phyloP scores from a whole-genome alignment of 1,284 basidiomycete genomes.

The Testicularia cyperi region DNA sequence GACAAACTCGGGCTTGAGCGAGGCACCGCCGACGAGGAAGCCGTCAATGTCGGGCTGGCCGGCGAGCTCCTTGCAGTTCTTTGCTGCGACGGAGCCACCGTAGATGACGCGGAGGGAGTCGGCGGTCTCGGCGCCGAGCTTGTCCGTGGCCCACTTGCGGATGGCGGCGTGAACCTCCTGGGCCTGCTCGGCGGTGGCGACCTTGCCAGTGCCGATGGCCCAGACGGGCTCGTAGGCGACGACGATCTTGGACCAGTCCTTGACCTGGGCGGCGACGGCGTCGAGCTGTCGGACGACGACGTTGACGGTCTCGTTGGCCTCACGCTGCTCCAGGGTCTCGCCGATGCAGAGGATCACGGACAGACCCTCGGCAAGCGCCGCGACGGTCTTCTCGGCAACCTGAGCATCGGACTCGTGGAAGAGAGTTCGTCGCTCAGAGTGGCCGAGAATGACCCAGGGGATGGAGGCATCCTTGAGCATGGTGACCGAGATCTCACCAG shows the following conservation, averaged over 20 bases:
- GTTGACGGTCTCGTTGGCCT: constrained; percentile 73
- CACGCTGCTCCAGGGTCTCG: constrained; percentile 87
- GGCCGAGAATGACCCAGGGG: constrained; percentile 93
- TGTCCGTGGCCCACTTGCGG: constrained; percentile 72
- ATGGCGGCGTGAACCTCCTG: constrained; percentile 88
- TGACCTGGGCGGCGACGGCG: constrained; percentile 69
- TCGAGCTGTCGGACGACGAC: constrained; percentile 83
- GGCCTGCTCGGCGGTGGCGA: constrained; percentile 84
- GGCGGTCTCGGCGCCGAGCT: constrained; percentile 73
- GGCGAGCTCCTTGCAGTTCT: constrained; percentile 74
- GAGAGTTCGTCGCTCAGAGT: constrained; percentile 91
- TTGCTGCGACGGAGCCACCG: constrained; percentile 86
- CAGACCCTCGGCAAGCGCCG: constrained; percentile 73
- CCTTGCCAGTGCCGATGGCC: constrained; percentile 97
- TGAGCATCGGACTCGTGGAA: constrained; percentile 84
- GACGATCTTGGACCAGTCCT: constrained; percentile 88
- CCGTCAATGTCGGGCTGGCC: constrained; percentile 84
- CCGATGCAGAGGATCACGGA: constrained; percentile 94
- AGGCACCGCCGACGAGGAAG: constrained; percentile 98
- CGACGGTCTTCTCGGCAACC: constrained; percentile 78
- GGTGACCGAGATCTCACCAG: constrained; percentile 64
- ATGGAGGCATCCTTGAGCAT: constrained; percentile 84
- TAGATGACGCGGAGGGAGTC: constrained; percentile 84
- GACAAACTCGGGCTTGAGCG: constrained; percentile 82
- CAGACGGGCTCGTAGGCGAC: constrained; percentile 83